These are phyloP conservation scores for Trichosanthes truncata DNA, from an alignment of 306 rosid species.

Conservation along the genomic window DNA sequence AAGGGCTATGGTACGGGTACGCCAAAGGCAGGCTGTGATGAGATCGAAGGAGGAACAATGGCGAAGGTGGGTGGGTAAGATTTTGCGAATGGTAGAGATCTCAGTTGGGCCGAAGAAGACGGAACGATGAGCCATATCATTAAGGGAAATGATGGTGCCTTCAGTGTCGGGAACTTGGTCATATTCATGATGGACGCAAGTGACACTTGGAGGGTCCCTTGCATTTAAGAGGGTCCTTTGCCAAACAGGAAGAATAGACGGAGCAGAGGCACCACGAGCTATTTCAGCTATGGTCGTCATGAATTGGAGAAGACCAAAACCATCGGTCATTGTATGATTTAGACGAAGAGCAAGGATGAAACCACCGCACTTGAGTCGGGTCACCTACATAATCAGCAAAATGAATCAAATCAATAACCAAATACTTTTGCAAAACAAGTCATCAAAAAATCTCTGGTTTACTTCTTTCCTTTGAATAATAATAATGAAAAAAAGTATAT, in stretches of 20 bases:
- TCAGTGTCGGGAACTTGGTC: not conserved
- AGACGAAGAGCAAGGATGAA: slow-evolving; percentile 17
- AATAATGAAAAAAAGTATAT: too few relatives aligned
- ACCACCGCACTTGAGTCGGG: slow-evolving; percentile 18
- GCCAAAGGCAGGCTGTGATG: slow-evolving; percentile 17
- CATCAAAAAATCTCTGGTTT: too few relatives aligned
- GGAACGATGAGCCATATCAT: not conserved
- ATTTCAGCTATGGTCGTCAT: slow-evolving; percentile 8
- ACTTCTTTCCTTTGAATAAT: too few relatives aligned
- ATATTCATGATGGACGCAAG: slow-evolving; percentile 5
- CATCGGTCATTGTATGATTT: slow-evolving; percentile 25
- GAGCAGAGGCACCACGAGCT: not conserved
- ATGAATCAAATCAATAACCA: too few relatives aligned
- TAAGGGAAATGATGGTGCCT: not conserved
- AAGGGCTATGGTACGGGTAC: slow-evolving; percentile 10
- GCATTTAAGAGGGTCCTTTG: not conserved
- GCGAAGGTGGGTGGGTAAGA: not conserved
- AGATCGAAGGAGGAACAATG: slow-evolving; percentile 10
- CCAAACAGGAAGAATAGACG: slow-evolving; percentile 24
- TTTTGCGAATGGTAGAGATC: not conserved
- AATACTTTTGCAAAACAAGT: too few relatives aligned
- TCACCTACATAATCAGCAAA: slow-evolving; percentile 8
- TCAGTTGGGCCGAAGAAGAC: slow-evolving; percentile 9
- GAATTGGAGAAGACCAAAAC: not conserved
- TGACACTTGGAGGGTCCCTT: slow-evolving; percentile 11